Base-by-base conservation (phyloP, 2,329 filamentous ascomycete species). In the Ophiosphaerella korrae region DNA sequence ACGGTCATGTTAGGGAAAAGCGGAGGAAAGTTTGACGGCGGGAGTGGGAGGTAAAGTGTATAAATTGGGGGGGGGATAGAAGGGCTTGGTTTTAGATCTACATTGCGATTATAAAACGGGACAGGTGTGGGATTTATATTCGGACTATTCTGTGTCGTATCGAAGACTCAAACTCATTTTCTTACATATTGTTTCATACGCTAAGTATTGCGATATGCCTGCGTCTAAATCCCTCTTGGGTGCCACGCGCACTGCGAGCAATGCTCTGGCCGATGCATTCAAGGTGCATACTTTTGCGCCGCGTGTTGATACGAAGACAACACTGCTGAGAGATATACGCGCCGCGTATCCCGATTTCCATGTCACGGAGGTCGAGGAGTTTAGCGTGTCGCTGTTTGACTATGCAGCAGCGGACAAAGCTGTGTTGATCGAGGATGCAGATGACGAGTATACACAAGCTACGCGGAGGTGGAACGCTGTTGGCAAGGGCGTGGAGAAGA, bases 401-500 rank as follows among this genome's bases (percentile, higher is more conserved):
- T 70, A 47, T 32, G 62, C 66, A 0, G 48, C 45, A 29, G 53
- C 57, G 4, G 62, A 53, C 16, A 62, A 63, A 41, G 66, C 66
- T 2, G 21, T 38, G 11, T 16, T 52, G 3, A 46, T 32, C 13
- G 35, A 63, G 11, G 60, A 69, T 50, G 48, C 47, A 12, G 51
- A 60, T 8, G 48, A 57, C 21, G 60, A 65, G 32, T 32, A 45
- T 3, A 66, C 65, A 44, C 45, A 54, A 21, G 57, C 58, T 7
- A 57, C 57, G 4, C 42, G 57, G 34, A 14, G 40, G 3, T 71
- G 66, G 65, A 37, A 34, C 7, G 16, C 62, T 11, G 63, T 67
- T 8, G 66, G 66, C 9, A 57, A 60, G 11, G 62, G 66, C 5
- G 42, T 64, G 3, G 50, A 64, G 46, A 63, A 62, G 52, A 64